Percentiles rank a stretch among this genome's conserved stretches.
Conservation (phyloP, 2,329 filamentous ascomycete genomes). For the Erysiphe pisi region DNA sequence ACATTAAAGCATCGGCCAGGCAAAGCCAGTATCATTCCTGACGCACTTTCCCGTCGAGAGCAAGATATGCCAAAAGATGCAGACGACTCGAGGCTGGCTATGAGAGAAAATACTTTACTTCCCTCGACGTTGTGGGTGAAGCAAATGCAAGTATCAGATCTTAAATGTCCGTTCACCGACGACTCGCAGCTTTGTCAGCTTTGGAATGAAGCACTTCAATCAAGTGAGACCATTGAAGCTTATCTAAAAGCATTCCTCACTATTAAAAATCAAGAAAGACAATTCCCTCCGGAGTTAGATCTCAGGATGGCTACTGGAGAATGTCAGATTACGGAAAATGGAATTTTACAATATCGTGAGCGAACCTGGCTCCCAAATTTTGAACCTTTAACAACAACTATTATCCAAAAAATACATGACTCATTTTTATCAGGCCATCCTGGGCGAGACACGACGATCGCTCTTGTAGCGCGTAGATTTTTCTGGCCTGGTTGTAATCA, state of each 20-base stretch:
- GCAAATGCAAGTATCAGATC: neutral
- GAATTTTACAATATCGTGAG: neutral
- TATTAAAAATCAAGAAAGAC: neutral
- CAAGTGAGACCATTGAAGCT: neutral
- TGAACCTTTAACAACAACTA: constrained; percentile 9
- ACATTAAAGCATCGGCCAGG: constrained; percentile 10
- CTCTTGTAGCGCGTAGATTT: neutral
- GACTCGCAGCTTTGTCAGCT: neutral
- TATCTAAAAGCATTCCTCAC: constrained; percentile 6
- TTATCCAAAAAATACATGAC: constrained; percentile 18
- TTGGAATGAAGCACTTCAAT: neutral
- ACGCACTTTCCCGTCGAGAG: neutral
- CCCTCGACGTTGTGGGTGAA: neutral
- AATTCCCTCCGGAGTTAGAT: neutral
- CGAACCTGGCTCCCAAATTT: constrained; percentile 18
- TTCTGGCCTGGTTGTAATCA: constrained; percentile 13
- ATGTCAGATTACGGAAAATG: neutral
- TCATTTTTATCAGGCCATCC: constrained; percentile 24
- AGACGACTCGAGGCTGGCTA: neutral
- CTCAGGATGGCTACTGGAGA: constrained; percentile 8
- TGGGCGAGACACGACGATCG: neutral
- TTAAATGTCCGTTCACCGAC: neutral
- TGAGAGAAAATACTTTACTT: neutral
- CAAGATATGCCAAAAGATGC: constrained; percentile 12
- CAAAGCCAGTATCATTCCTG: too few species aligned